These are phyloP conservation scores for Fragaria nilgerrensis DNA, from an alignment of 306 rosid species.

Conservation along the genomic window DNA sequence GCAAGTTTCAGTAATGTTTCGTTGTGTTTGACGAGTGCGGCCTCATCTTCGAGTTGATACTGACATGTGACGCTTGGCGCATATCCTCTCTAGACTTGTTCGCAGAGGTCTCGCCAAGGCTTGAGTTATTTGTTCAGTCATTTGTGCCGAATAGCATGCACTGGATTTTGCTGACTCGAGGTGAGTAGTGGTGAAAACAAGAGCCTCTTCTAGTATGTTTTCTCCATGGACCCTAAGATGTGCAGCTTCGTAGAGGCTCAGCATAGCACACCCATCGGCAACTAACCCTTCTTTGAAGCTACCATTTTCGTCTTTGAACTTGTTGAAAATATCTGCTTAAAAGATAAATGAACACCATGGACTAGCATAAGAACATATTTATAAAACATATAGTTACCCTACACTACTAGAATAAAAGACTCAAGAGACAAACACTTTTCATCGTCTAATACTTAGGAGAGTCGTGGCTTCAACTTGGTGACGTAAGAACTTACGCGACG, in stretches of 20 bases:
- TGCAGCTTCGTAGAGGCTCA: slow-evolving; percentile 27
- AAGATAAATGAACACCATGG: not conserved
- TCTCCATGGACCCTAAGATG: slow-evolving; percentile 13
- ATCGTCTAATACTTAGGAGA: no score
- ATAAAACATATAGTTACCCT: no score
- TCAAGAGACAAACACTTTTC: no score
- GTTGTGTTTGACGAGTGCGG: slow-evolving; percentile 6
- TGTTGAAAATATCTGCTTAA: not conserved
- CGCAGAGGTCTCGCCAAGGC: slow-evolving; percentile 11
- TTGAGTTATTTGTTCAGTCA: slow-evolving; percentile 13
- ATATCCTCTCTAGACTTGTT: slow-evolving; percentile 21
- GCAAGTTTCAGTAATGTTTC: slow-evolving; percentile 22
- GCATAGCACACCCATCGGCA: slow-evolving; percentile 8
- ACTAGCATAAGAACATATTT: not conserved
- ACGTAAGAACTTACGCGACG: no score
- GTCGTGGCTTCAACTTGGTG: no score
- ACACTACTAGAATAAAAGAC: no score
- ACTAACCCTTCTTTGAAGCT: slow-evolving; percentile 8
- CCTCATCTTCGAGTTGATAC: slow-evolving; percentile 16
- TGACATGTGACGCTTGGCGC: slow-evolving; percentile 21
- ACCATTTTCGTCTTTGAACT: not conserved
- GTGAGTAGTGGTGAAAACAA: slow-evolving; percentile 3
- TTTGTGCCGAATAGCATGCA: not conserved
- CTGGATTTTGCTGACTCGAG: slow-evolving; percentile 9
- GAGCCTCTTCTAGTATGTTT: slow-evolving; percentile 10